These are phyloP conservation scores for Russula brevipes DNA, from an alignment of 768 basidiomycete species.

Conservation along the genomic window DNA sequence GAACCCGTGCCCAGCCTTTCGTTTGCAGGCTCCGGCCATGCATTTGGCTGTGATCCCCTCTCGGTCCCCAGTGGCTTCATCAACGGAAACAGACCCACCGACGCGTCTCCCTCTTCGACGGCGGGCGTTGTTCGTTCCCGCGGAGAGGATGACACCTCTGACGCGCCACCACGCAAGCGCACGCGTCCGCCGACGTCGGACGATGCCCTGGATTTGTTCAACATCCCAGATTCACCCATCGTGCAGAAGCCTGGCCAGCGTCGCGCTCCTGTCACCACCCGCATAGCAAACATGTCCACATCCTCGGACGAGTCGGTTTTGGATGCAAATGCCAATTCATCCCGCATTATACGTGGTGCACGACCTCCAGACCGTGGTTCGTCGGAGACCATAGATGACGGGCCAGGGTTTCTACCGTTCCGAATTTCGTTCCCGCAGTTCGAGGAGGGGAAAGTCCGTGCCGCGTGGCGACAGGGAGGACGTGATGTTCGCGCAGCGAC, in stretches of 20 bases:
- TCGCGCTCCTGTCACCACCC: conserved; percentile 38
- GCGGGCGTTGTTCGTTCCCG: conserved; percentile 37
- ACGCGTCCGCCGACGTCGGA: conserved; percentile 45
- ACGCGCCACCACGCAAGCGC: conserved; percentile 67
- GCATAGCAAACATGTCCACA: conserved; percentile 37
- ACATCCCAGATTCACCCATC: conserved; percentile 51
- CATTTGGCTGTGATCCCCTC: conserved; percentile 12
- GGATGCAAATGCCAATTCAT: conserved; percentile 30
- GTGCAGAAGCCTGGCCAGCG: conserved; percentile 49
- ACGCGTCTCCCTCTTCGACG: conserved; percentile 51
- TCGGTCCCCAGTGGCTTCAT: conserved; percentile 18
- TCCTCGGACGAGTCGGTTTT: conserved; percentile 69
- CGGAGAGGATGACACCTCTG: conserved; percentile 37
- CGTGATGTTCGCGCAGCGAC: conserved; percentile 60
- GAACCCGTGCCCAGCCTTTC: conserved; percentile 37
- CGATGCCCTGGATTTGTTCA: conserved; percentile 38
- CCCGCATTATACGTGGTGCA: conserved; percentile 32
- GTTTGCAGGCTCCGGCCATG: conserved; percentile 36
- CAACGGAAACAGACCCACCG: conserved; percentile 32
- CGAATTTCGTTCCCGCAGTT: conserved; percentile 56
- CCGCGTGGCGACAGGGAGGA: conserved; percentile 63
- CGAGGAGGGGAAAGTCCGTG: conserved; percentile 40
- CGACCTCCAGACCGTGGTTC: conserved; percentile 18
- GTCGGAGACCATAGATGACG: conserved; percentile 25
- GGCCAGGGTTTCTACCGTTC: conserved; percentile 49